Evolutionary conservation across 2,329 filamentous ascomycete genomes (phyloP).

Genomic region (Beauveria bassiana): DNA sequence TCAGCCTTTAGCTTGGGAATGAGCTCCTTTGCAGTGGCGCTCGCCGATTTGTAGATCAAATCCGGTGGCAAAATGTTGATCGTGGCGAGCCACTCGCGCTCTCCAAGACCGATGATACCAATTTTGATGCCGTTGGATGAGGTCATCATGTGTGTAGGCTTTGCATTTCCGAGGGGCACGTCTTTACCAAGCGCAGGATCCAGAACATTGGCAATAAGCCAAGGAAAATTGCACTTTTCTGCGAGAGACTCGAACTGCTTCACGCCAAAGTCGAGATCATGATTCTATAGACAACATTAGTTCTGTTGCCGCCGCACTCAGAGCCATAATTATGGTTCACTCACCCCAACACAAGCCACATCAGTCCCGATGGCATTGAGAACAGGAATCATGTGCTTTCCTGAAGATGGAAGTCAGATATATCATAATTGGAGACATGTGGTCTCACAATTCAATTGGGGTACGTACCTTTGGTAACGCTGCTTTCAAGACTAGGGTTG

Average conservation of each 20-base stretch:
- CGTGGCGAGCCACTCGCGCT: conserved; percentile 82
- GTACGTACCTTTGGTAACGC: conserved; percentile 68
- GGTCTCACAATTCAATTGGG: too few species aligned
- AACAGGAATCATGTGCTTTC: conserved; percentile 79
- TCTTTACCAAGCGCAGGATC: conserved; percentile 73
- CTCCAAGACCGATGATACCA: conserved; percentile 76
- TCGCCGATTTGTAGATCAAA: conserved; percentile 74
- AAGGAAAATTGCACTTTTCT: conserved; percentile 73
- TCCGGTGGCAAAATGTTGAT: conserved; percentile 80
- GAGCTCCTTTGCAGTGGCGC: conserved; percentile 65
- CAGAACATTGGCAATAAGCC: conserved; percentile 82
- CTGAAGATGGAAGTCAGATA: conserved; percentile 25
- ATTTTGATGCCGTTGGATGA: conserved; percentile 79
- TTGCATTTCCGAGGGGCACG: conserved; percentile 67
- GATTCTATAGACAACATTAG: conserved; percentile 49
- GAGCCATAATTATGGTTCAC: conserved; percentile 22
- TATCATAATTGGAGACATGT: too few species aligned
- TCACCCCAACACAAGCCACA: conserved; percentile 73
- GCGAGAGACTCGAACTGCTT: conserved; percentile 68
- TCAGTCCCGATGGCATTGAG: conserved; percentile 71
- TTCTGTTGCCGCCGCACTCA: too few species aligned
- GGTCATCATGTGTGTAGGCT: conserved; percentile 68
- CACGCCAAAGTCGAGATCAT: conserved; percentile 88
- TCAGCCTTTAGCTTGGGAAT: conserved; percentile 64
- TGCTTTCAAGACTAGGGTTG: conserved; percentile 83